phyloP scores from a whole-genome alignment of 2,329 filamentous ascomycete species.

The Cucurbitaria berberidis region DNA sequence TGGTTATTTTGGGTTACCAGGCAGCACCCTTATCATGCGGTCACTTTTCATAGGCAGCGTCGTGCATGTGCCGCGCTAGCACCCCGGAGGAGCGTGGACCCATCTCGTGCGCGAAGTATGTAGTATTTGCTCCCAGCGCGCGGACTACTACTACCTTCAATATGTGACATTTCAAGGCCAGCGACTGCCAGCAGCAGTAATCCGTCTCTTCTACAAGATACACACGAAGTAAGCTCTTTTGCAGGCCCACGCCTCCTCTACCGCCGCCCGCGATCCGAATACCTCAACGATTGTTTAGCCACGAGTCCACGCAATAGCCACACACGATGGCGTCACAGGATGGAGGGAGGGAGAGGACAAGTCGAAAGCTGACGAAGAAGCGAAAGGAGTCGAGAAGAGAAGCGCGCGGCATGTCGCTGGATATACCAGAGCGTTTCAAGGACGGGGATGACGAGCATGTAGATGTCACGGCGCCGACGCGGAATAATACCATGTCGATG shows the following conservation, averaged over 20 bases:
- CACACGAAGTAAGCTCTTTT: neutral
- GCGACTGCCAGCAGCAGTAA: conserved; percentile 42
- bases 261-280: conserved; percentile 7
- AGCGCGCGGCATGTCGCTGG: conserved; percentile 50
- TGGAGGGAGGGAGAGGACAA: conserved; percentile 29
- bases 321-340: conserved; percentile 45
- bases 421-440: conserved; percentile 64
- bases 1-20: conserved; percentile 2
- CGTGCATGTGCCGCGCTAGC: conserved; percentile 20
- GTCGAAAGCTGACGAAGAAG: conserved; percentile 45
- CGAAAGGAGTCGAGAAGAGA: conserved; percentile 37
- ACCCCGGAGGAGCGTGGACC: conserved; percentile 16
- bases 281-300: conserved; percentile 12
- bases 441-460: conserved; percentile 66
- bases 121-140: conserved; percentile 33
- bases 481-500: conserved; percentile 67
- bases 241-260: conserved; percentile 17
- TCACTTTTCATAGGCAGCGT: conserved; percentile 1
- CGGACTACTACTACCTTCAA: conserved; percentile 36
- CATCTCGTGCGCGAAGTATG: conserved; percentile 22
- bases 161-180: conserved; percentile 37
- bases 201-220: conserved; percentile 11
- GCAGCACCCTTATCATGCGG: conserved; percentile 21
- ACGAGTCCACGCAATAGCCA: conserved; percentile 14
- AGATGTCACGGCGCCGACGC: conserved; percentile 64